Conservation (phyloP, 345 rosid species). For the Alliaria petiolata region DNA sequence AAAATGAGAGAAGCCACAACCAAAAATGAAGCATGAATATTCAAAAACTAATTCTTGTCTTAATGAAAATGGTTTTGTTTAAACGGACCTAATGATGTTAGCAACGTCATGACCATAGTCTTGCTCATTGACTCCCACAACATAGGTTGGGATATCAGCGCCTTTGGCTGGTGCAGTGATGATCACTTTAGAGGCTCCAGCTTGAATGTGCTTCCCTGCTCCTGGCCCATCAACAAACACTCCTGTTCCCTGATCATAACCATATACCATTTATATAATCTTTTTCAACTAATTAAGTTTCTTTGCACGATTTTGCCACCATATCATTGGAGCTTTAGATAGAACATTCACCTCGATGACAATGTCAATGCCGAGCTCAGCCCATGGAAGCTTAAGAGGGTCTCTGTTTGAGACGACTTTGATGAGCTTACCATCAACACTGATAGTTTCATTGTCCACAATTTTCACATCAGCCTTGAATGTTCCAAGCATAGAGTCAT, state of each 20-base stretch:
- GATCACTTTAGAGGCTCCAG: slow-evolving; percentile 95
- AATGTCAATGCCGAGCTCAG: slow-evolving; percentile 93
- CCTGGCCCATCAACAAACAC: slow-evolving; percentile 99
- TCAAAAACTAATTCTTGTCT: neutral
- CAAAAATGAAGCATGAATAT: neutral
- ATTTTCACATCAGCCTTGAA: slow-evolving; percentile 92
- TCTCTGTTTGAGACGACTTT: slow-evolving; percentile 90
- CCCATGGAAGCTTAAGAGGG: slow-evolving; percentile 99
- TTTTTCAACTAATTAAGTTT: neutral
- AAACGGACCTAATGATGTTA: slow-evolving; percentile 70
- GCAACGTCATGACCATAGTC: slow-evolving; percentile 75
- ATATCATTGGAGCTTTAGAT: neutral
- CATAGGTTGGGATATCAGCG: slow-evolving; percentile 95
- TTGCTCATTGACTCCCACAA: slow-evolving; percentile 84
- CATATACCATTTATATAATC: neutral
- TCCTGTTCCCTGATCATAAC: slow-evolving; percentile 76
- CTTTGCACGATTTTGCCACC: neutral
- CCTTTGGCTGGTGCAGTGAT: slow-evolving; percentile 99
- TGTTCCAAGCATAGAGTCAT: slow-evolving; percentile 94
- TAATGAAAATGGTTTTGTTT: neutral
- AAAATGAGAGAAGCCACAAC: neutral
- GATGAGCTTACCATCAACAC: slow-evolving; percentile 87
- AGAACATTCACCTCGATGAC: slow-evolving; percentile 71
- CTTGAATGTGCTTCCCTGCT: slow-evolving; percentile 98
- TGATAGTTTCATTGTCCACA: slow-evolving; percentile 66